phyloP scores from a whole-genome alignment of 148 eudicot species.

The Suaeda aralocaspica region DNA sequence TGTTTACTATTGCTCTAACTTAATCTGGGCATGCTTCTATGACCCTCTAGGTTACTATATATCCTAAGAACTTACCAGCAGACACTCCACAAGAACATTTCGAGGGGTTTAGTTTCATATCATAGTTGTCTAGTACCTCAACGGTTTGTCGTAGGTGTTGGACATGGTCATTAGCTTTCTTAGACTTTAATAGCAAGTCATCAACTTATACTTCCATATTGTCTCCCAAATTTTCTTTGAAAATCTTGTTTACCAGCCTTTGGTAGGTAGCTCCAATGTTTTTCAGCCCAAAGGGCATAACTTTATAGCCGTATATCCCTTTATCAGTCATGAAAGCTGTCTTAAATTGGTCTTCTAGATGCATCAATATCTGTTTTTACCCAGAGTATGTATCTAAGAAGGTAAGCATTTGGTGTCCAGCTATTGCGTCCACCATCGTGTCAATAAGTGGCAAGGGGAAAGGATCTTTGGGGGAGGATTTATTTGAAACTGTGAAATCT shows the following conservation, averaged over 20 bases:
- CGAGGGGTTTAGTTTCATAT: background rate
- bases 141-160: background rate
- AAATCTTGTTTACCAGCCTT: background rate
- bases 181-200: background rate
- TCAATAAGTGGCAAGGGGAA: no score
- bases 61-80: background rate
- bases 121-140: no score
- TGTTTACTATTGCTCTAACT: background rate
- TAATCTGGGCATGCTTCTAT: background rate
- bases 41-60: background rate
- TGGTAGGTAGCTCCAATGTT: no score
- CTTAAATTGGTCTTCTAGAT: background rate
- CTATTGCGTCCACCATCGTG: background rate
- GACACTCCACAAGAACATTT: background rate
- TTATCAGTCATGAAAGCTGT: background rate
- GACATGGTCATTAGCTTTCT: background rate
- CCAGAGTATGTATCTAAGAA: background rate
- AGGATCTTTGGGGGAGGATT: no score
- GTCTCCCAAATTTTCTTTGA: background rate
- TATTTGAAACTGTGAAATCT: no score
- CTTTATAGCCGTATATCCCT: background rate
- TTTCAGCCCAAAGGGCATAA: background rate
- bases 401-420: background rate
- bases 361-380: background rate
- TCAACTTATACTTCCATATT: background rate